Conservation (phyloP, 2,329 filamentous ascomycete genomes). For the Pseudopyrenochaeta lycopersici region DNA sequence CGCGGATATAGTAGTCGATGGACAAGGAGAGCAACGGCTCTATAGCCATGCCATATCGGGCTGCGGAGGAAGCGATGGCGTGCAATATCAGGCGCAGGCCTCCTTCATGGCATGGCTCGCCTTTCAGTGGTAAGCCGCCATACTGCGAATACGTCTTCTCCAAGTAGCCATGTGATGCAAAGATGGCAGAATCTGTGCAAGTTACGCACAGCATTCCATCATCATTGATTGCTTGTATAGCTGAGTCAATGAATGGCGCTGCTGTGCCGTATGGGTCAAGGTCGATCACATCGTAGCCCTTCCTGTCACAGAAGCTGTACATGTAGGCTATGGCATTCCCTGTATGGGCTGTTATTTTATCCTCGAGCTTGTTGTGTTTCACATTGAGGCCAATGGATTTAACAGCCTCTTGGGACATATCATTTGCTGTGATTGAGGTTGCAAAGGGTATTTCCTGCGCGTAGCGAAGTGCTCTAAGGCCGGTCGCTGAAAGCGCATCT, state of each 20-base stretch:
- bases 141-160: slow-evolving; percentile 97
- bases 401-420: slow-evolving; percentile 80
- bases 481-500: slow-evolving; percentile 93
- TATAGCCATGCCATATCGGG: slow-evolving; percentile 84
- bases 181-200: slow-evolving; percentile 95
- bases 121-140: slow-evolving; percentile 87
- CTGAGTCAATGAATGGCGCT: slow-evolving; percentile 89
- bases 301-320: slow-evolving; percentile 74
- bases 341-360: slow-evolving; percentile 75
- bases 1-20: slow-evolving; percentile 92
- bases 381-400: slow-evolving; percentile 86
- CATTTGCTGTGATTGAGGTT: slow-evolving; percentile 86
- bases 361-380: slow-evolving; percentile 77
- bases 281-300: slow-evolving; percentile 88
- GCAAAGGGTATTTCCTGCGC: slow-evolving; percentile 88
- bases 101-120: slow-evolving; percentile 85
- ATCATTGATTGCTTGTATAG: slow-evolving; percentile 85
- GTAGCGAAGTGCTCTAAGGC: slow-evolving; percentile 89
- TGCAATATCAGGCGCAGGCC: slow-evolving; percentile 88
- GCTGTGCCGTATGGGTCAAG: slow-evolving; percentile 96
- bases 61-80: slow-evolving; percentile 79
- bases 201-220: slow-evolving; percentile 94
- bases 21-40: slow-evolving; percentile 92
- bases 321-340: slow-evolving; percentile 91
- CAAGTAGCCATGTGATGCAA: slow-evolving; percentile 90